phyloP scores from a whole-genome alignment of 1,284 basidiomycete genomes.

The Trametes sp. region DNA sequence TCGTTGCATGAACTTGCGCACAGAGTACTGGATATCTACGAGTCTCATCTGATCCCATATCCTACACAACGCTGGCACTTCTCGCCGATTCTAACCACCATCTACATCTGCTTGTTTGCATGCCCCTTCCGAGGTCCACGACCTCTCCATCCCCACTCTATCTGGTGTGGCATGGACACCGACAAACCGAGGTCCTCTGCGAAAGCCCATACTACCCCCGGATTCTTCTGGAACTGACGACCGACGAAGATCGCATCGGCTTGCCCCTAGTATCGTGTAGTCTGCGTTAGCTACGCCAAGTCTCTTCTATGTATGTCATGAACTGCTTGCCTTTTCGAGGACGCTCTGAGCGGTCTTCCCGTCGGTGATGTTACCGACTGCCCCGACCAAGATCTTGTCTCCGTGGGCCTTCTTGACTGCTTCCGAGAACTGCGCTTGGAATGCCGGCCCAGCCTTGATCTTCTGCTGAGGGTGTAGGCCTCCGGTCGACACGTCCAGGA shows the following conservation, averaged over 20 bases:
- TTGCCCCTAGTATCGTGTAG: slow-evolving; percentile 38
- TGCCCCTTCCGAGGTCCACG: too few species aligned
- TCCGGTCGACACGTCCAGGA: slow-evolving; percentile 63
- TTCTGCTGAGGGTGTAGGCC: slow-evolving; percentile 52
- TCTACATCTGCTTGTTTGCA: background rate
- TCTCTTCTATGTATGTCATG: too few species aligned
- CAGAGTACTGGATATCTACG: too few species aligned
- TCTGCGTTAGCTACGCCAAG: too few species aligned
- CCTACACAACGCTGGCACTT: too few species aligned
- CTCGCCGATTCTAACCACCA: background rate
- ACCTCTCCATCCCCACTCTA: slow-evolving; percentile 52
- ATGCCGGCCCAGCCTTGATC: slow-evolving; percentile 45
- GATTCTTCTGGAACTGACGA: slow-evolving; percentile 65
- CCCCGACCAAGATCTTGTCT: slow-evolving; percentile 53
- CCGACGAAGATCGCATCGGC: slow-evolving; percentile 58
- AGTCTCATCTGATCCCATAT: too few species aligned
- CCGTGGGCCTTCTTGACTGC: slow-evolving; percentile 55
- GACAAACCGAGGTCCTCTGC: slow-evolving; percentile 59
- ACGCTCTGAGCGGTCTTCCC: slow-evolving; percentile 69
- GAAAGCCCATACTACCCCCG: slow-evolving; percentile 57
- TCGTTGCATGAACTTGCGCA: too few species aligned
- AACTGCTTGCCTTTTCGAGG: slow-evolving; percentile 50
- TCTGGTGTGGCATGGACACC: slow-evolving; percentile 55
- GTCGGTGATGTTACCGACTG: slow-evolving; percentile 70
- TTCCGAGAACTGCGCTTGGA: slow-evolving; percentile 59